Conservation (phyloP, 2,329 filamentous ascomycete genomes). For the Neonectria neomacrospora region DNA sequence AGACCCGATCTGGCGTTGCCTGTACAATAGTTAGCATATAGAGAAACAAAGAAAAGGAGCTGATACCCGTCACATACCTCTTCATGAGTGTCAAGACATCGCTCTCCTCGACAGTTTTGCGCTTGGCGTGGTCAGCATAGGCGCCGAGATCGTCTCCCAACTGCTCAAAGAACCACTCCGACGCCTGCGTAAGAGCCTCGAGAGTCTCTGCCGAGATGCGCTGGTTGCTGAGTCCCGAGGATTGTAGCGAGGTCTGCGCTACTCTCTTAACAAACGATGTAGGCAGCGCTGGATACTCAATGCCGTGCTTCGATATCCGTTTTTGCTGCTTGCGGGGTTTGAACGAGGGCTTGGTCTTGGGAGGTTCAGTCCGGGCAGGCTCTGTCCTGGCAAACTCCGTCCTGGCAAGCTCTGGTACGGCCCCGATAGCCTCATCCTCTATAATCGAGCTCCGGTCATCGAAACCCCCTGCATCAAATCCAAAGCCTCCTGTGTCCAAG, state of each 20-base stretch:
- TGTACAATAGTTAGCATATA: constrained; percentile 56
- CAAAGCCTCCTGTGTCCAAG: constrained; percentile 27
- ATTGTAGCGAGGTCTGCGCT: constrained; percentile 76
- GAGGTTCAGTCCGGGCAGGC: neutral
- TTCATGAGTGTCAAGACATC: constrained; percentile 86
- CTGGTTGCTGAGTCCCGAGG: constrained; percentile 71
- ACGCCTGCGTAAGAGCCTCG: constrained; percentile 79
- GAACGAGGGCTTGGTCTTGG: constrained; percentile 19
- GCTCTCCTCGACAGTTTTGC: constrained; percentile 86
- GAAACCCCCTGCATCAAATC: constrained; percentile 30
- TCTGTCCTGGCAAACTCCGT: neutral
- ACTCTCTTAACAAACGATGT: constrained; percentile 78
- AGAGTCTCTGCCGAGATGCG: constrained; percentile 80
- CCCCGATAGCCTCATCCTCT: constrained; percentile 28
- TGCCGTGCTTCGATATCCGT: constrained; percentile 73
- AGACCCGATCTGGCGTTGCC: constrained; percentile 79
- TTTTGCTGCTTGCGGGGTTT: constrained; percentile 52
- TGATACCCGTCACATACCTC: constrained; percentile 67
- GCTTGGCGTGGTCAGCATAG: constrained; percentile 83
- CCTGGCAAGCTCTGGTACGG: neutral
- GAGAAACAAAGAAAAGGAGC: constrained; percentile 34
- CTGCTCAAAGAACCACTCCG: constrained; percentile 94
- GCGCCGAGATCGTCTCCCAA: constrained; percentile 80
- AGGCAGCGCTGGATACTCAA: constrained; percentile 80
- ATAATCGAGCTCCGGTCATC: constrained; percentile 43